These are phyloP conservation scores for Eucalyptus cloeziana DNA, from an alignment of 345 rosid species.

Conservation along the genomic window DNA sequence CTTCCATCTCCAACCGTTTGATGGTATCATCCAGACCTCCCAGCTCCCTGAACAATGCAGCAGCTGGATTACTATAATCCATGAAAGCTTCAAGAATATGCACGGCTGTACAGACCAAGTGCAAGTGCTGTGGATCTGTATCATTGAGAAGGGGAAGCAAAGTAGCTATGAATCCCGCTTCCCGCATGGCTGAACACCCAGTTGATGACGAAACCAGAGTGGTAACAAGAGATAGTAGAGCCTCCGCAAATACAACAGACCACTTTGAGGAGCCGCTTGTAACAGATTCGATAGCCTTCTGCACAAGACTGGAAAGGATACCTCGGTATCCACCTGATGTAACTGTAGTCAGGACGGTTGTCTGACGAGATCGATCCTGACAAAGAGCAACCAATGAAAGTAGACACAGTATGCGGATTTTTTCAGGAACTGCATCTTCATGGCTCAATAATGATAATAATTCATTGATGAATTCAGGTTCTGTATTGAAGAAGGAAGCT, in stretches of 20 bases:
- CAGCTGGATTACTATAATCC: constrained; percentile 95
- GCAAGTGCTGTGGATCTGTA: constrained; percentile 86
- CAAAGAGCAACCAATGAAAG: constrained; percentile 83
- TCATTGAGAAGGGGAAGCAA: constrained; percentile 91
- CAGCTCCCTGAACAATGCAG: constrained; percentile 85
- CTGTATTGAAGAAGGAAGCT: constrained; percentile 76
- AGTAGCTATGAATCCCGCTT: constrained; percentile 89
- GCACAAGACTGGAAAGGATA: constrained; percentile 83
- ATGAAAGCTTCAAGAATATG: constrained; percentile 87
- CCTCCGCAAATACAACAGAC: constrained; percentile 86
- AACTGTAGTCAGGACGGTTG: constrained; percentile 75
- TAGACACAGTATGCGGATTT: constrained; percentile 64
- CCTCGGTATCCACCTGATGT: constrained; percentile 92
- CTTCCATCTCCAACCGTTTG: constrained; percentile 72
- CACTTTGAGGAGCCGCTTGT: constrained; percentile 49
- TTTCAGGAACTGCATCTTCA: constrained; percentile 83
- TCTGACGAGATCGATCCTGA: constrained; percentile 87
- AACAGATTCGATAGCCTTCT: constrained; percentile 82
- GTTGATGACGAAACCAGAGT: constrained; percentile 86
- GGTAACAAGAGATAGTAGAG: constrained; percentile 79
- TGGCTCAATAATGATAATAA: constrained; percentile 67
- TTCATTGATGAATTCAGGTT: constrained; percentile 93
- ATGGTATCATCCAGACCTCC: constrained; percentile 96
- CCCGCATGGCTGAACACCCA: constrained; percentile 91
- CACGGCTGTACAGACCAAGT: constrained; percentile 82